A percentile compares a stretch with the other conserved stretches of the same genome.
Evolutionary conservation across 202 grass and related monocot genomes (phyloP).

Genomic region (Saccharum hybrid): DNA sequence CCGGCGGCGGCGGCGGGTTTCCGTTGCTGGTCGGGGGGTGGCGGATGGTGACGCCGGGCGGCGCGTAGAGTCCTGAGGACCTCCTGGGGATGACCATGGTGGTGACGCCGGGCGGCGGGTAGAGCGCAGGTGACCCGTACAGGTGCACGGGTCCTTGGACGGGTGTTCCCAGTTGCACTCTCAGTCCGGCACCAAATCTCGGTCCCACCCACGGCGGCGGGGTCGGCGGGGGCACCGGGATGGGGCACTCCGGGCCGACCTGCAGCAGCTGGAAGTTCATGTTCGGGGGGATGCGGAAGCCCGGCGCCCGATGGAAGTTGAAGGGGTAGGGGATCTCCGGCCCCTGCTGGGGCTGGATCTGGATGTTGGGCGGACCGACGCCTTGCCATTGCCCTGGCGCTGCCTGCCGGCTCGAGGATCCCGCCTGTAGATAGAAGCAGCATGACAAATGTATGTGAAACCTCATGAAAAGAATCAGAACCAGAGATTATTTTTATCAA

Average conservation of each 20-base stretch:
- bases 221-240: too few species aligned
- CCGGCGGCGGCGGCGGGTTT: background rate
- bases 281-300: background rate
- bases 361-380: background rate
- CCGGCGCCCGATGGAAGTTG: background rate
- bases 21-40: background rate
- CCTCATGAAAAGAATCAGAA: background rate
- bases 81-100: background rate
- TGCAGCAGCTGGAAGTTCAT: background rate
- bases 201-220: background rate
- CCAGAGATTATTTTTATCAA: background rate
- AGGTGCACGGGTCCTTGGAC: background rate
- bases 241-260: too few species aligned
- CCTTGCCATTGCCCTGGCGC: background rate
- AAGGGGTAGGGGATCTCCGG: background rate
- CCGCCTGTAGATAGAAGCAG: constrained; percentile 25
- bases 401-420: background rate
- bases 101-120: background rate
- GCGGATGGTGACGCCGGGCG: background rate
- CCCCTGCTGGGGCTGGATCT: background rate
- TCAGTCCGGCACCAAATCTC: background rate
- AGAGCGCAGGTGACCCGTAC: too few species aligned
- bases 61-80: background rate
- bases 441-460: constrained; percentile 14
- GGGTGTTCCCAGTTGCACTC: background rate